Percentiles rank a stretch among this genome's conserved stretches.
These are phyloP conservation scores for Solanum stenotomum DNA, from an alignment of 257 asterid species.

Conservation along the genomic window DNA sequence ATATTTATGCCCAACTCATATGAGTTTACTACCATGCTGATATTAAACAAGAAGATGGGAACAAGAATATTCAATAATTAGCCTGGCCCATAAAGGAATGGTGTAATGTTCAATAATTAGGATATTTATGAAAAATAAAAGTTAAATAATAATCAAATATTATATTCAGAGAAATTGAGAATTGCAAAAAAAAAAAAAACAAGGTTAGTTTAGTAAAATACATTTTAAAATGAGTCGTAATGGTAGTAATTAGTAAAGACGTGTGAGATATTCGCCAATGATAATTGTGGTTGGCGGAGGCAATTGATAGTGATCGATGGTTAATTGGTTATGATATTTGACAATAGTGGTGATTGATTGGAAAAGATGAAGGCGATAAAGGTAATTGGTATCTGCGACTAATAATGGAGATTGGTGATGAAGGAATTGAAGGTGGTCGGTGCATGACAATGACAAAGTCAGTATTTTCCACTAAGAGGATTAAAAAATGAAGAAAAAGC, in stretches of 20 bases:
- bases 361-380: too few relatives aligned
- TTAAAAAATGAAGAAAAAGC: too few relatives aligned
- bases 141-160: background rate
- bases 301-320: slow-evolving; percentile 30
- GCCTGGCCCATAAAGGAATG: background rate
- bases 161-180: background rate
- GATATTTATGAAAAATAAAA: background rate
- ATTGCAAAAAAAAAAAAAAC: background rate
- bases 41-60: background rate
- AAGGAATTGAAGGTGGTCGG: too few relatives aligned
- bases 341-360: too few relatives aligned
- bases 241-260: background rate
- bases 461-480: too few relatives aligned
- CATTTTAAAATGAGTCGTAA: background rate
- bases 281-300: slow-evolving; percentile 37
- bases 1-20: background rate
- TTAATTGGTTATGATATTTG: slow-evolving; percentile 53
- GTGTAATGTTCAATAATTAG: background rate
- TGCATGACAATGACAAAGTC: too few relatives aligned
- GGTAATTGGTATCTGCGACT: too few relatives aligned
- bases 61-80: background rate
- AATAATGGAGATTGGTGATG: too few relatives aligned
- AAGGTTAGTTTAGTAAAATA: background rate
- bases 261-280: background rate
- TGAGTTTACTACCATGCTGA: too few relatives aligned